These are phyloP conservation scores for Colletotrichum godetiae DNA, from an alignment of 2,329 filamentous ascomycete species.

Conservation along the genomic window DNA sequence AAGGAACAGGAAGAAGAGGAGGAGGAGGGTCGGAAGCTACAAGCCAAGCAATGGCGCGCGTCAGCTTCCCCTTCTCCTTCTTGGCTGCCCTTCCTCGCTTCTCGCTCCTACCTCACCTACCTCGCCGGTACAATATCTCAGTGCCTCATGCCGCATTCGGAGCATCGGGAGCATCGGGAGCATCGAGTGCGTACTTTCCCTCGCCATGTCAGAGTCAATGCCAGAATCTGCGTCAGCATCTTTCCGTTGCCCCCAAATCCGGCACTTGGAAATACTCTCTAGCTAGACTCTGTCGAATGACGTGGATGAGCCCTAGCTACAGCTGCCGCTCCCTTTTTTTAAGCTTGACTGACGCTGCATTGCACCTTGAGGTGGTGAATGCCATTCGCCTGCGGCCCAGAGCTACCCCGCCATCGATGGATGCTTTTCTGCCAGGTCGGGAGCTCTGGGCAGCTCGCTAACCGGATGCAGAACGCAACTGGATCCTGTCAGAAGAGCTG, in stretches of 20 bases:
- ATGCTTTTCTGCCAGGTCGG: constrained; percentile 14
- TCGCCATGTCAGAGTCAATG: not conserved
- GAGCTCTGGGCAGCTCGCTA: constrained; percentile 20
- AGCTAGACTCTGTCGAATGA: constrained; percentile 6
- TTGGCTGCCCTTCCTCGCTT: not conserved
- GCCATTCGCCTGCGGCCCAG: constrained; percentile 1
- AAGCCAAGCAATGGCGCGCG: not conserved
- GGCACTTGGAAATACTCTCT: not conserved
- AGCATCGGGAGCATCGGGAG: too few species aligned
- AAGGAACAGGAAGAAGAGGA: not conserved
- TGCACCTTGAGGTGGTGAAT: not conserved
- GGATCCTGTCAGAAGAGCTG: not conserved
- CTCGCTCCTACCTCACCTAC: not conserved
- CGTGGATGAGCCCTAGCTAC: constrained; percentile 2
- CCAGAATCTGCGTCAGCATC: not conserved
- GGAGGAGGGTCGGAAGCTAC: not conserved
- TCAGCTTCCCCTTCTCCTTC: not conserved
- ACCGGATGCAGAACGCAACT: not conserved
- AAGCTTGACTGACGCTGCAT: constrained; percentile 9
- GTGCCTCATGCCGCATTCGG: not conserved
- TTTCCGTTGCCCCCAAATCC: not conserved
- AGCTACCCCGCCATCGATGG: constrained; percentile 28
- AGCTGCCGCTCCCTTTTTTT: constrained; percentile 10
- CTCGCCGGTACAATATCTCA: not conserved
- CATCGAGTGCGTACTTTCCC: not conserved